These are phyloP conservation scores for Licmophora abbreviata DNA, from an alignment of 108 stramenopile genomes.

Conservation along the genomic window DNA sequence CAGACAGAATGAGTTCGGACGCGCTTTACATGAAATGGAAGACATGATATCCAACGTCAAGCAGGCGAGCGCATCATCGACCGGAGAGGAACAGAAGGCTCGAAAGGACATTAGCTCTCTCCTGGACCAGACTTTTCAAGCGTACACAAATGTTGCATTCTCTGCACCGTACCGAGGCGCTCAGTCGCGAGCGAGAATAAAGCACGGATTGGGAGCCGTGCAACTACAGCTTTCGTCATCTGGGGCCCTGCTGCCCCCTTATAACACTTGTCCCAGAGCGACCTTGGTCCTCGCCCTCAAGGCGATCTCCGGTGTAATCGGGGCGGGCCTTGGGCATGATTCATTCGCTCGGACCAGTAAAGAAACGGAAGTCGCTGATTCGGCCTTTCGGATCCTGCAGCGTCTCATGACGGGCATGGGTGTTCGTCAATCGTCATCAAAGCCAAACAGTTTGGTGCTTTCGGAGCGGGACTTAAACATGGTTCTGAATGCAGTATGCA, in stretches of 20 bases:
- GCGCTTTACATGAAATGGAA: neutral
- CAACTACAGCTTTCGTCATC: conserved; percentile 43
- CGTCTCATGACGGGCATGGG: conserved; percentile 57
- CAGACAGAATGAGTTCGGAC: neutral
- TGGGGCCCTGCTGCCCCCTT: conserved; percentile 26
- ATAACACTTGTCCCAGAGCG: conserved; percentile 34
- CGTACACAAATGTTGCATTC: conserved; percentile 33
- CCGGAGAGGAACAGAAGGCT: too few species aligned
- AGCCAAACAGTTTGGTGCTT: conserved; percentile 7
- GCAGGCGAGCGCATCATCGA: neutral
- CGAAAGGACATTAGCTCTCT: too few species aligned
- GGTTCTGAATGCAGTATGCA: conserved; percentile 57
- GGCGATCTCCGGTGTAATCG: conserved; percentile 34
- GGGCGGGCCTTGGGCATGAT: too few species aligned
- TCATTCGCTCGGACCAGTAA: too few species aligned
- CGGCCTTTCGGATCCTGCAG: conserved; percentile 66
- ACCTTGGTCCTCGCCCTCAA: conserved; percentile 41
- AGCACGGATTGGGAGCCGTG: conserved; percentile 39
- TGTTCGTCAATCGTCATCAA: conserved; percentile 21
- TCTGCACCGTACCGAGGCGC: conserved; percentile 21
- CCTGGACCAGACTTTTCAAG: conserved; percentile 38
- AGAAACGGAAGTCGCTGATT: conserved; percentile 3
- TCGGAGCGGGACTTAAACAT: conserved; percentile 72
- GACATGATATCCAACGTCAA: neutral
- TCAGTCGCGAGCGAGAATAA: conserved; percentile 11